Evolutionary conservation across 2,329 filamentous ascomycete genomes (phyloP).

Genomic region (Ascomycota sp.): DNA sequence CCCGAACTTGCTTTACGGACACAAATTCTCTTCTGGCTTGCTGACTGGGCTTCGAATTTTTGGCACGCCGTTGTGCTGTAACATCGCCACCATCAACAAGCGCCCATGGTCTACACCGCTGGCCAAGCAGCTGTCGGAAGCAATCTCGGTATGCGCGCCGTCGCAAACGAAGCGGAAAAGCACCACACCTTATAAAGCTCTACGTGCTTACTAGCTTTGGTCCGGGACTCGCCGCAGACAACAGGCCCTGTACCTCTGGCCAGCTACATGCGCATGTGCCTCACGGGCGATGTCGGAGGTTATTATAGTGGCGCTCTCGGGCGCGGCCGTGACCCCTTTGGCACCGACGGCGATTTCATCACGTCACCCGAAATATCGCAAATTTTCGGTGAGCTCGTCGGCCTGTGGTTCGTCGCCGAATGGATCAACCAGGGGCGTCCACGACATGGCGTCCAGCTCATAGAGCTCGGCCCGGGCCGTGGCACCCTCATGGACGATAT

Average conservation of each 20-base stretch:
- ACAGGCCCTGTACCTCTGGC: conserved; percentile 86
- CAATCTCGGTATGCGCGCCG: conserved; percentile 47
- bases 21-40: no score
- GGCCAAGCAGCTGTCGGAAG: conserved; percentile 68
- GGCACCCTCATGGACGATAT: conserved; percentile 97
- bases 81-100: conserved; percentile 6
- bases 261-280: conserved; percentile 94
- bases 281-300: conserved; percentile 74
- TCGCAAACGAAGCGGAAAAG: no score
- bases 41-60: no score
- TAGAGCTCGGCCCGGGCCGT: conserved; percentile 84
- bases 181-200: background rate
- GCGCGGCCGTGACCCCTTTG: conserved; percentile 65
- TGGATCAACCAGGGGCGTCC: conserved; percentile 81
- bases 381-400: conserved; percentile 84
- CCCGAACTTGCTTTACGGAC: no score
- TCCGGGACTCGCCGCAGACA: conserved; percentile 15
- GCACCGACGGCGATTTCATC: conserved; percentile 83
- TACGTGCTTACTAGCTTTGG: background rate
- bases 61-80: no score
- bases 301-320: conserved; percentile 72
- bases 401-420: conserved; percentile 87
- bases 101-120: conserved; percentile 82
- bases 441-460: conserved; percentile 57
- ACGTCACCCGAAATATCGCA: conserved; percentile 96